phyloP scores from a whole-genome alignment of 1,139 yeast species.

The Dujonia santamariae region DNA sequence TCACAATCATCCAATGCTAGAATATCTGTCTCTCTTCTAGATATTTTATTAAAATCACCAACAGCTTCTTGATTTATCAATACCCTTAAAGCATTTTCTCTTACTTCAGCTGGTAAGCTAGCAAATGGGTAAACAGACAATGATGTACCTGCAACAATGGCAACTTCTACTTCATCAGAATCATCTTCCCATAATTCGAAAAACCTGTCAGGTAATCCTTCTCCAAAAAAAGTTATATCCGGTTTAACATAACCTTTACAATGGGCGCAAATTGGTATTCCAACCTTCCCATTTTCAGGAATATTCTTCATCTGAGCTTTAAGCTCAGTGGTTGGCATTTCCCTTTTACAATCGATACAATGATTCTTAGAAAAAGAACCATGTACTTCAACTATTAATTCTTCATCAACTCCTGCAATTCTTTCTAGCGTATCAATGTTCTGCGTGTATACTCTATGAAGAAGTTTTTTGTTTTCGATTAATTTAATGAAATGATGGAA shows the following conservation, averaged over 20 bases:
- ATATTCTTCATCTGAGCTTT: constrained; percentile 37
- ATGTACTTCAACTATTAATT: constrained; percentile 82
- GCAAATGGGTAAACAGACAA: constrained; percentile 91
- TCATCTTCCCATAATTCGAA: constrained; percentile 72
- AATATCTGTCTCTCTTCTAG: constrained; percentile 55
- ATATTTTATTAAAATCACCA: constrained; percentile 59
- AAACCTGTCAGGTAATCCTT: constrained; percentile 67
- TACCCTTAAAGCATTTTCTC: constrained; percentile 48
- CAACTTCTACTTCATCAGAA: constrained; percentile 56
- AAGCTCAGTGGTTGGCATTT: constrained; percentile 51
- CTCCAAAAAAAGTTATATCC: constrained; percentile 92
- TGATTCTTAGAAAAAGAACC: constrained; percentile 87
- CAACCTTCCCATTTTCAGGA: constrained; percentile 24
- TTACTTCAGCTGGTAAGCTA: constrained; percentile 65
- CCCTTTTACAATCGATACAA: constrained; percentile 69
- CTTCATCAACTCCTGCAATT: constrained; percentile 69
- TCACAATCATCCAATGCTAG: constrained; percentile 65
- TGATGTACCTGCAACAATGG: constrained; percentile 90
- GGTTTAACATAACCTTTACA: constrained; percentile 86
- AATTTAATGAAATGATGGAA: constrained; percentile 72
- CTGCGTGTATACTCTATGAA: constrained; percentile 80
- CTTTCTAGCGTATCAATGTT: constrained; percentile 91
- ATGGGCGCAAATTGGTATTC: constrained; percentile 47
- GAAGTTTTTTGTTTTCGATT: constrained; percentile 57
- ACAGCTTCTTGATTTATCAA: constrained; percentile 74